Evolutionary conservation across 2,329 filamentous ascomycete species (phyloP), one percentile per base, ranked within the genome.

Genomic region (Fusarium odoratissimum): DNA sequence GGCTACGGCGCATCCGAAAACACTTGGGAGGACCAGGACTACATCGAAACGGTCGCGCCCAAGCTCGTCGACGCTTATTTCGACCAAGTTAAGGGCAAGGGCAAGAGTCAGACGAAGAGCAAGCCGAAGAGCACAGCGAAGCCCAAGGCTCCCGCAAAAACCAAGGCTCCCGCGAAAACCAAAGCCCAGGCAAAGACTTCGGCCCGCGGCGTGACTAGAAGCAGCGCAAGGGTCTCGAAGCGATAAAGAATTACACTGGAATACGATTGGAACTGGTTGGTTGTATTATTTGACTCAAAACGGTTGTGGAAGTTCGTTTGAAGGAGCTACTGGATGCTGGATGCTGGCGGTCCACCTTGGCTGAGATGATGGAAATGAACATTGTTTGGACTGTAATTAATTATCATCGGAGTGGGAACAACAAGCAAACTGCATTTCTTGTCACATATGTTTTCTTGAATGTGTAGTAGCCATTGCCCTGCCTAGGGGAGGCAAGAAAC

Each of bases 1-100:
- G 82, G 82, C 16, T 83, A 78, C 44, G 74, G 74, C 6, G 60
- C 72, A 13, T 56, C 67, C 14, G 78, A 82, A 1, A 74, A 65
- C 8, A 77, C 78, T 5, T 83, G 82, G 82, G 73, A 80, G 64
- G 64, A 76, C 4, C 68, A 73, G 10, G 49, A 52, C 3, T 64
- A 52, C 7, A 71, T 83, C 0, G 68, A 79, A 42, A 67, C 77
- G 60, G 75, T 77, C 6, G 80, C 79, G 10, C 73, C 75, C 5
- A 67, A 69, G 11, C 51, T 79, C 5, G 71, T 81, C 21, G 74
- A 75, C 1, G 74, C 76, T 12, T 83, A 83, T 51, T 80, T 64
- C 40, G 59, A 57, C 7, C 41, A 41, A 4, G 28, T 56, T 0
- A 61, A 59, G 44, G 70, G 73, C 52, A 57, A 67, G 23, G 23